Base-by-base conservation (phyloP, 2,329 filamentous ascomycete species). In the Tolypocladium guangdongense region DNA sequence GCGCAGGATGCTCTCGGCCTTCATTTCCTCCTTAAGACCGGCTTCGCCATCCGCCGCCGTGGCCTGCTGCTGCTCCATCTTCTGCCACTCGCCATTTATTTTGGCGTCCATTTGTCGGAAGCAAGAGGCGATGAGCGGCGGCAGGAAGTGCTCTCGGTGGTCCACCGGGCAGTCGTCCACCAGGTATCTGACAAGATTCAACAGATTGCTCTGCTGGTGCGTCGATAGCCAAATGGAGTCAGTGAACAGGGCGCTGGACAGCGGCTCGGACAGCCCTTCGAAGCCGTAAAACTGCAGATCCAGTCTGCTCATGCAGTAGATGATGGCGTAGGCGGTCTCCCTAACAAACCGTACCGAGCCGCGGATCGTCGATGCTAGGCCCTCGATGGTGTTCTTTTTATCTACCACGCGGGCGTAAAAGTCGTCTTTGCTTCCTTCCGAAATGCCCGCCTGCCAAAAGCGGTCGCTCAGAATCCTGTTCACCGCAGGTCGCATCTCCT, bases 381-480 rank as follows among this genome's bases (percentile, higher is more conserved):
- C 93, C 69, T 99, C 93, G 54, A 96, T 82, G 0, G 90, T 96
- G 41, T 80, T 81, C 69, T 90, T 95, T 53, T 93, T 96, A 35
- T 90, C 87, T 53, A 90, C 83, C 2, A 99, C 92, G 41, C 89
- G 83, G 35, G 90, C 88, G 68, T 96, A 97, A 66, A 99, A 99
- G 55, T 97, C 92, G 57, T 97, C 93, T 66, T 93, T 90, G 62
- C 89, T 97, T 30, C 95, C 93, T 57, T 86, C 88, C 0, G 93
- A 97, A 50, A 99, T 99, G 11, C 93, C 93, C 7, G 91, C 90
- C 74, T 99, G 93, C 93, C 93, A 99, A 68, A 99, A 99, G 27
- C 93, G 81, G 69, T 99, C 93, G 16, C 90, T 95, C 24, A 99
- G 74, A 22, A 97, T 90, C 24, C 88, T 82, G 45, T 83, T 81